A percentile compares a stretch with the other conserved stretches of the same genome.
phyloP scores from a whole-genome alignment of 306 rosid species.

The Corylus americana region DNA sequence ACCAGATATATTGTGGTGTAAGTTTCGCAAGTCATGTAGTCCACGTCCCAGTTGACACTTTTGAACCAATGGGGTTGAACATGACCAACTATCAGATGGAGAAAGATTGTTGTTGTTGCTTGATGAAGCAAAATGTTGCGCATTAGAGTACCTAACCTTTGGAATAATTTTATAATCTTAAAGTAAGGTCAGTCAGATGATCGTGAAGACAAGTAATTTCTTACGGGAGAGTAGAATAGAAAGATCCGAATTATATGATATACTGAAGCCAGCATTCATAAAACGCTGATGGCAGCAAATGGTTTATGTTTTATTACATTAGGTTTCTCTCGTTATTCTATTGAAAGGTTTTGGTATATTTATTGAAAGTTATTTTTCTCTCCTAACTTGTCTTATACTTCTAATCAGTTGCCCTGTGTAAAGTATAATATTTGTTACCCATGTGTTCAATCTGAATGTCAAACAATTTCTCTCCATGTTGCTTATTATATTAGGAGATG shows the following conservation, averaged over 20 bases:
- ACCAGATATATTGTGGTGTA: neutral
- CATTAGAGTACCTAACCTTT: neutral
- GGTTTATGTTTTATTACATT: neutral
- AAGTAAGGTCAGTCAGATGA: neutral
- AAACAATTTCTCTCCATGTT: neutral
- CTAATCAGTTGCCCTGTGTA: neutral
- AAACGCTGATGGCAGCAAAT: neutral
- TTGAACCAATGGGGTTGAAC: conserved; percentile 1
- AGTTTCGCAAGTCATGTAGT: neutral
- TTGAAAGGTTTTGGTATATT: neutral
- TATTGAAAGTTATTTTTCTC: neutral
- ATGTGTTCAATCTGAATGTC: neutral
- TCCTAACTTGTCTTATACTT: neutral
- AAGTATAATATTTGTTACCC: neutral
- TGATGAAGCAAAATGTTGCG: neutral
- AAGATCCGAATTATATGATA: neutral
- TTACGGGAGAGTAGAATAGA: neutral
- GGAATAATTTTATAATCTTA: neutral
- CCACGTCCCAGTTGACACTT: neutral
- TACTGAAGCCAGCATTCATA: neutral
- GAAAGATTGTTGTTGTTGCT: neutral
- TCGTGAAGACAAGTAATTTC: neutral
- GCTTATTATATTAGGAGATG: conserved; percentile 59
- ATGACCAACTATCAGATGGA: neutral
- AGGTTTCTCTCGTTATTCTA: neutral